Conservation (phyloP, 2,329 filamentous ascomycete species). For the Teratosphaeria nubilosa region DNA sequence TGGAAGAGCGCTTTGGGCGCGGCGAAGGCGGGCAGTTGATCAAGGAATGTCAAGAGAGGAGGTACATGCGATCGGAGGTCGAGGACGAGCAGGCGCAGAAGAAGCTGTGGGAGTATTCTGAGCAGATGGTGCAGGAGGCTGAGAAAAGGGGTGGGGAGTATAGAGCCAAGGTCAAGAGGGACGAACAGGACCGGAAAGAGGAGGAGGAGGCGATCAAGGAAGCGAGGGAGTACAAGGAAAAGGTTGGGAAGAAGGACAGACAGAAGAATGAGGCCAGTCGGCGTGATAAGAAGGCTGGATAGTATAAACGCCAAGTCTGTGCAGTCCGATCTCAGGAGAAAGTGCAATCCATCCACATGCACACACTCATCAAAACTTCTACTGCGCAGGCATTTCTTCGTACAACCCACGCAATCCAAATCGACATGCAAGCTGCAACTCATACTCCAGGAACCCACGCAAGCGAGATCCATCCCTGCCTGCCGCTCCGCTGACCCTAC, state of each 20-base stretch:
- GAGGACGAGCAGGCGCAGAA: conserved; percentile 70
- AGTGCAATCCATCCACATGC: not conserved
- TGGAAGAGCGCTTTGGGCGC: conserved; percentile 57
- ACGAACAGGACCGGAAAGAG: conserved; percentile 28
- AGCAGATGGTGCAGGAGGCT: conserved; percentile 67
- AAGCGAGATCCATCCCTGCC: no score
- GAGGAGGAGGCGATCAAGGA: conserved; percentile 23
- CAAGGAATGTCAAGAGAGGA: conserved; percentile 78
- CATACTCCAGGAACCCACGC: no score
- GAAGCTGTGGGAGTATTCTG: conserved; percentile 81
- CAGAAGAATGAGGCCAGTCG: conserved; percentile 20
- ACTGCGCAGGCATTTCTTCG: not conserved
- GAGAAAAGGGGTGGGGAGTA: conserved; percentile 69
- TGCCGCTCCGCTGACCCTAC: no score
- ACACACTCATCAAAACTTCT: not conserved
- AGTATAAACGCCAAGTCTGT: not conserved
- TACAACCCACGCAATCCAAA: no score
- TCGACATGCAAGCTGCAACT: no score
- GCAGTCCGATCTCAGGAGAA: not conserved
- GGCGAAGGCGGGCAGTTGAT: conserved; percentile 57
- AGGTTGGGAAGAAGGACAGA: conserved; percentile 24
- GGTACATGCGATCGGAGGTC: conserved; percentile 62
- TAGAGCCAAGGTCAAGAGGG: conserved; percentile 48
- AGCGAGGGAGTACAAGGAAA: conserved; percentile 24
- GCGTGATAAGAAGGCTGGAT: conserved; percentile 16